Percentiles rank a stretch among this genome's conserved stretches.
These are phyloP conservation scores for Nicotiana noctiflora DNA, from an alignment of 257 asterid species.

Conservation along the genomic window DNA sequence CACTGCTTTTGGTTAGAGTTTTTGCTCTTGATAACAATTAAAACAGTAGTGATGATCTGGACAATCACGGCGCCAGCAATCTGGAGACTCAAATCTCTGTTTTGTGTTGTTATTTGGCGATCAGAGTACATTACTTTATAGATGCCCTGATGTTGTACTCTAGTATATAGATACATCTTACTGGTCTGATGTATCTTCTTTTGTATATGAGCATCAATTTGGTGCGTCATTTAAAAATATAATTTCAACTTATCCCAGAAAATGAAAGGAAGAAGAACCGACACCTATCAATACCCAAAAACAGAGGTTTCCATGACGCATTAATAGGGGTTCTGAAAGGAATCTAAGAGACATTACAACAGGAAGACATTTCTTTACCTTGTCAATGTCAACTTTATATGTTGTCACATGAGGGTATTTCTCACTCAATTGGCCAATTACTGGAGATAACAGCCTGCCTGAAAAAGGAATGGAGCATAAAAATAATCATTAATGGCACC, in stretches of 20 bases:
- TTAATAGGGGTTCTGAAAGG: background rate
- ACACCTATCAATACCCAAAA: background rate
- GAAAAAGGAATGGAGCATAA: conserved; percentile 10
- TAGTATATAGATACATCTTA: background rate
- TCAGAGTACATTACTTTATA: background rate
- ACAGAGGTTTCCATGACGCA: background rate
- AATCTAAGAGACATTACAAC: background rate
- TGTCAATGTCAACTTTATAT: conserved; percentile 82
- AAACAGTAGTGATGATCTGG: background rate
- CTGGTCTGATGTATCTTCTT: background rate
- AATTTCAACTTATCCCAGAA: background rate
- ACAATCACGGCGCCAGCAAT: background rate
- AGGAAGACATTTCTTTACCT: conserved; percentile 37
- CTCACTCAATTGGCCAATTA: conserved; percentile 74
- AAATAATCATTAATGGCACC: background rate
- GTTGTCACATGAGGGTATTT: conserved; percentile 86
- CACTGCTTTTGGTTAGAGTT: background rate
- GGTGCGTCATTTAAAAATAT: background rate
- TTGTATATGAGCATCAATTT: background rate
- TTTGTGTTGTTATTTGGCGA: background rate
- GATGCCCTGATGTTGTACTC: background rate
- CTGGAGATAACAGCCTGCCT: conserved; percentile 82
- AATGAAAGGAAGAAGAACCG: background rate
- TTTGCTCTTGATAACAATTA: background rate
- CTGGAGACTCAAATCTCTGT: background rate